Evolutionary conservation across 2,329 filamentous ascomycete genomes (phyloP), one percentile per base, ranked within the genome.

Genomic region (Colletotrichum lentis): DNA sequence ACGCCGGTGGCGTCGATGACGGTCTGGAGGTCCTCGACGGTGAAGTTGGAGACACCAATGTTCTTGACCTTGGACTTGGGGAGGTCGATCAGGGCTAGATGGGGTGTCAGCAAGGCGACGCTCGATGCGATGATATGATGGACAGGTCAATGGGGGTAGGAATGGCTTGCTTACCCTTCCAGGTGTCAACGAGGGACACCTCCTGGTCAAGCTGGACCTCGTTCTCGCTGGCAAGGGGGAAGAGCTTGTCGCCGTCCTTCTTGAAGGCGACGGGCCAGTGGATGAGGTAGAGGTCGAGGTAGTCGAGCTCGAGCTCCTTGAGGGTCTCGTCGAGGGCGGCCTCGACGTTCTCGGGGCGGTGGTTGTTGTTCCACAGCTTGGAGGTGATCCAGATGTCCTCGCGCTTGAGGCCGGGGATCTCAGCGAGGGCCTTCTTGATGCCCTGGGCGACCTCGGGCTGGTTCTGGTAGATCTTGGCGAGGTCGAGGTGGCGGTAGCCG

Each of bases 31-130:
- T 81, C 78, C 77, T 85, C 84, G 76, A 91, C 86, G 74, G 83
- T 85, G 74, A 91, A 92, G 84, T 93, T 93, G 77, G 89, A 91
- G 71, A 93, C 89, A 75, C 90, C 90, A 72, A 92, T 87, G 79
- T 89, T 87, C 76, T 84, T 85, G 71, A 85, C 86, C 77, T 90
- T 90, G 72, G 80, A 82, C 72, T 83, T 86, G 69, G 85, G 84
- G 18, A 90, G 84, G 78, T 86, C 80, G 69, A 85, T 86, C 75
- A 88, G 74, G 61, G 80, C 80, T 79, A 12, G 16, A 8, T 47
- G 35, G 11, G 14, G 18, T 11, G n/a, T 58, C 59, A 49, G 64
- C 46, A 63, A 10, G 35, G 31, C 1, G 1, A 35, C 31, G 31
- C 31, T 35, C 31, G 31, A 35, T 10, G 31, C 2, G 24, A 24